These are phyloP conservation scores for Ambrosiella xylebori DNA, from an alignment of 2,329 filamentous ascomycete species.

Conservation along the genomic window DNA sequence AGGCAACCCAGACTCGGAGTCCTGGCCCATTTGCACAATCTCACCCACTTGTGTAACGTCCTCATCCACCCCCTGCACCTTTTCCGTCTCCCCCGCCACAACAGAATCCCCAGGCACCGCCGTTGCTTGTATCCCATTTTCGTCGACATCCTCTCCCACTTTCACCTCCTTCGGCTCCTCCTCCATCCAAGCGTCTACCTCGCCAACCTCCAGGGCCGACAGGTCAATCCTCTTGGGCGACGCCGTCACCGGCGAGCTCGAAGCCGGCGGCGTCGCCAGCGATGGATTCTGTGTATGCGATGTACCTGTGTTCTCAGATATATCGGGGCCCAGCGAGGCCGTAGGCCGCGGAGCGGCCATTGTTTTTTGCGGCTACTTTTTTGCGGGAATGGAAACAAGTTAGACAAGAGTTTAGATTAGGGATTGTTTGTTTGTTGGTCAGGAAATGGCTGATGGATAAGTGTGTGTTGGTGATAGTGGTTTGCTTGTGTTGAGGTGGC, in stretches of 20 bases:
- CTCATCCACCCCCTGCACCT: no score
- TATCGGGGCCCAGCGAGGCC: not conserved
- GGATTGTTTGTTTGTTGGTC: not conserved
- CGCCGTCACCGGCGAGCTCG: not conserved
- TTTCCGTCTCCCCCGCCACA: no score
- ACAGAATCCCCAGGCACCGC: no score
- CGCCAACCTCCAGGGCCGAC: constrained; percentile 5
- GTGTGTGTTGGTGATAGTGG: no score
- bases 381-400: not conserved
- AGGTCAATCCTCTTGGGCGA: not conserved
- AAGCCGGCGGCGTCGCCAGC: not conserved
- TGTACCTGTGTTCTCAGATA: not conserved
- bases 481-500: no score
- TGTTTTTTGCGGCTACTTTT: not conserved
- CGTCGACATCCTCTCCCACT: not conserved
- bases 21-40: no score
- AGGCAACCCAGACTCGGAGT: no score
- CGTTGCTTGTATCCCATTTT: no score
- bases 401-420: not conserved
- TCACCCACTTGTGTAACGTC: no score
- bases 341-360: not conserved
- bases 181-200: constrained; percentile 11
- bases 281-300: no score
- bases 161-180: constrained; percentile 11
- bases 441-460: no score